These are phyloP conservation scores for Candida mesenterica DNA, from an alignment of 1,139 yeast genomes.

Conservation along the genomic window DNA sequence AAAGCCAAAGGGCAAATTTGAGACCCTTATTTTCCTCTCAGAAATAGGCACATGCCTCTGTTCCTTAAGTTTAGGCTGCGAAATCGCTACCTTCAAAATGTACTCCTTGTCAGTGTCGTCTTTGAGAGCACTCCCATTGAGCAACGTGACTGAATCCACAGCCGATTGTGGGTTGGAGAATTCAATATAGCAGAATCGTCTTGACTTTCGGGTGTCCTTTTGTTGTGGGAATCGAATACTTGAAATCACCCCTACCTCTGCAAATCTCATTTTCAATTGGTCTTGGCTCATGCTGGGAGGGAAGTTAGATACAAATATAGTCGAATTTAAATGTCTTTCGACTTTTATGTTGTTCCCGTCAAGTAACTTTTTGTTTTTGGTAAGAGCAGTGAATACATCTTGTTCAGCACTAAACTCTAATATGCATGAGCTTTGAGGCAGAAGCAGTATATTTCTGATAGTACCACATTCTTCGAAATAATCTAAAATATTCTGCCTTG, in stretches of 20 bases:
- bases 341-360: constrained; percentile 47
- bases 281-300: constrained; percentile 54
- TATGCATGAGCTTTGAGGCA: constrained; percentile 35
- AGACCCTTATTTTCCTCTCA: constrained; percentile 53
- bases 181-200: constrained; percentile 80
- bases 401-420: constrained; percentile 54
- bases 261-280: constrained; percentile 44
- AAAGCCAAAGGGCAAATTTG: constrained; percentile 46
- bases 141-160: constrained; percentile 36
- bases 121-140: constrained; percentile 36
- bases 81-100: constrained; percentile 54
- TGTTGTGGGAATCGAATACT: constrained; percentile 70
- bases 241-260: constrained; percentile 43
- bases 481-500: constrained; percentile 32
- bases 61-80: constrained; percentile 47
- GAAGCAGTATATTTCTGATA: constrained; percentile 32
- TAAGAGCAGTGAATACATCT: constrained; percentile 59
- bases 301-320: constrained; percentile 70
- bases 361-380: constrained; percentile 53
- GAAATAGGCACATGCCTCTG: constrained; percentile 44
- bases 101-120: constrained; percentile 23
- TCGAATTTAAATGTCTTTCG: constrained; percentile 40
- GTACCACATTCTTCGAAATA: constrained; percentile 65
- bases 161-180: constrained; percentile 48
- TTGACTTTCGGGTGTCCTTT: constrained; percentile 43